phyloP scores from a whole-genome alignment of 2,329 filamentous ascomycete genomes.

The Clonostachys rhizophaga region DNA sequence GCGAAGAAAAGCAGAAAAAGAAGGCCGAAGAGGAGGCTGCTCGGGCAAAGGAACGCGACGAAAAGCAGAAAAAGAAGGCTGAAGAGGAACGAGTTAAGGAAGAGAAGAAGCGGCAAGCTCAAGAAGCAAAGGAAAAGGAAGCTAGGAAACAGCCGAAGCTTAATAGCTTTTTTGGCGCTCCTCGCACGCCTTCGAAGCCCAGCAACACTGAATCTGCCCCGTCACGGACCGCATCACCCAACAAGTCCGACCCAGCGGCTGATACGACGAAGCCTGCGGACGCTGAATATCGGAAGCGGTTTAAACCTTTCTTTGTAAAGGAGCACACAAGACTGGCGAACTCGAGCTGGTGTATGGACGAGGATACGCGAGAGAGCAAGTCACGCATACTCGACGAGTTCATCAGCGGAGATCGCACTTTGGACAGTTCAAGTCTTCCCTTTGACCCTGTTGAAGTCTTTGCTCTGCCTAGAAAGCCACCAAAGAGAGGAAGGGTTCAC shows the following conservation, averaged over 20 bases:
- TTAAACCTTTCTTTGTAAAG: conserved; percentile 78
- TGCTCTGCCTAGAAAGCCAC: conserved; percentile 29
- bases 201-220: conserved; percentile 8
- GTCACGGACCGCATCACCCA: conserved; percentile 18
- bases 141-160: conserved; percentile 41
- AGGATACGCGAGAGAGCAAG: conserved; percentile 47
- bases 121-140: conserved; percentile 43
- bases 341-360: conserved; percentile 51
- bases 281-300: conserved; percentile 63
- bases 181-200: conserved; percentile 30
- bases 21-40: conserved; percentile 26
- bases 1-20: conserved; percentile 18
- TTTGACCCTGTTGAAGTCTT: conserved; percentile 44
- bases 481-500: conserved; percentile 39
- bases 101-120: conserved; percentile 32
- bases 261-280: conserved; percentile 8
- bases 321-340: conserved; percentile 68
- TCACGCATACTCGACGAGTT: conserved; percentile 47
- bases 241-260: conserved; percentile 11
- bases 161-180: conserved; percentile 38
- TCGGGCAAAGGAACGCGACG: conserved; percentile 28
- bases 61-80: conserved; percentile 33
- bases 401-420: conserved; percentile 36
- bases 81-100: conserved; percentile 38
- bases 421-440: conserved; percentile 19